Conservation (phyloP, 2,329 filamentous ascomycete species). For the Botrytis aclada region DNA sequence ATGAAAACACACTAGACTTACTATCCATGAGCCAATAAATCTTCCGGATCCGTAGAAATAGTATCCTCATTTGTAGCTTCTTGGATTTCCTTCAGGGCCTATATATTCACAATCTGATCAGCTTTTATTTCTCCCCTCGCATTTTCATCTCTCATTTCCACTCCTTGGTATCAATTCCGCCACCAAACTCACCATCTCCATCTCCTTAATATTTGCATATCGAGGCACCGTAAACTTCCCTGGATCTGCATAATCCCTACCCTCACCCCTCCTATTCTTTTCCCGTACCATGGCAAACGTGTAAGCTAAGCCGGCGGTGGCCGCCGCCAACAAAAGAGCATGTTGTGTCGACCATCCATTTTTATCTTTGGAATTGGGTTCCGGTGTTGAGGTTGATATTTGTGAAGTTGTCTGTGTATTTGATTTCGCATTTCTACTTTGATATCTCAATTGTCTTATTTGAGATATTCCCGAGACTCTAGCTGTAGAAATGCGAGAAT, state of each 20-base stretch:
- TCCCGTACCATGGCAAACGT: conserved; percentile 23
- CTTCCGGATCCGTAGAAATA: conserved; percentile 61
- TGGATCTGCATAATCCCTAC: conserved; percentile 34
- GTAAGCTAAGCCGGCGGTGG: conserved; percentile 26
- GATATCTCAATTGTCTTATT: background rate
- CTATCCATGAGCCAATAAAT: conserved; percentile 60
- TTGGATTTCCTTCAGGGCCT: conserved; percentile 58
- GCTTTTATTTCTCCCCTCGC: background rate
- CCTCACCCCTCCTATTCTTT: conserved; percentile 5
- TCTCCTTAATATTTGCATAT: conserved; percentile 50
- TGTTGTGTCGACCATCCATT: conserved; percentile 29
- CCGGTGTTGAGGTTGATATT: background rate
- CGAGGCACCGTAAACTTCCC: conserved; percentile 33
- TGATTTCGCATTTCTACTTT: background rate
- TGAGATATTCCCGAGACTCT: background rate
- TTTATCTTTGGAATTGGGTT: background rate
- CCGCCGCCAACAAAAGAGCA: conserved; percentile 30
- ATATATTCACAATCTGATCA: conserved; percentile 12
- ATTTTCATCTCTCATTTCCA: background rate
- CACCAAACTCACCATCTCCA: conserved; percentile 46
- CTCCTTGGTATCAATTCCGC: background rate
- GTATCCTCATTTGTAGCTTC: conserved; percentile 51
- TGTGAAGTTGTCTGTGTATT: background rate
- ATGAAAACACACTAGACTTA: background rate
- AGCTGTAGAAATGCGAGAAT: background rate